Evolutionary conservation across 352 stramenopile species (phyloP).

Genomic region (Poterioochromonas sp.): DNA sequence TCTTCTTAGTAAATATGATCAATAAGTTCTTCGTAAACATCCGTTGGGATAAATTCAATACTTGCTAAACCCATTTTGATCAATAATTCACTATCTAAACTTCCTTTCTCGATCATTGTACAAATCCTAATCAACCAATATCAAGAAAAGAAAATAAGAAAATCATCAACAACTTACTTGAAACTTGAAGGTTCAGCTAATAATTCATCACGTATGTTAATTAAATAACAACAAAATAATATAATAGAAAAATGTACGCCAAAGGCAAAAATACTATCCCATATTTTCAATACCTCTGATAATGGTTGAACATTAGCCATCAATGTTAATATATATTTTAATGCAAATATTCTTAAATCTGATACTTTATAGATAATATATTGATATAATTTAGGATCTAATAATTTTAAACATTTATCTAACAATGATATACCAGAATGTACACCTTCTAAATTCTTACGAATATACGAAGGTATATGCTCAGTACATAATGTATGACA

Average conservation of each 20-base stretch:
- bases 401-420: background rate
- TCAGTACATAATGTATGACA: background rate
- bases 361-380: background rate
- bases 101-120: background rate
- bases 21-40: slow-evolving; percentile 1
- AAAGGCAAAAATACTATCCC: slow-evolving; percentile 32
- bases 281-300: background rate
- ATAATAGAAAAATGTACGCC: slow-evolving; percentile 18
- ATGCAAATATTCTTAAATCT: background rate
- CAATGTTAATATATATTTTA: background rate
- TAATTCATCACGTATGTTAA: background rate
- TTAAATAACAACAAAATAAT: background rate
- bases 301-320: slow-evolving; percentile 5
- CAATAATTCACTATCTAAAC: background rate
- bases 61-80: background rate
- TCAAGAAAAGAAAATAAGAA: background rate
- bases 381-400: slow-evolving; percentile 1
- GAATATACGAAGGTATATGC: background rate
- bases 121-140: background rate
- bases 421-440: background rate
- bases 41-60: background rate
- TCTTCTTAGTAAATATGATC: too few species aligned
- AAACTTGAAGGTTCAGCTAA: background rate
- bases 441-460: slow-evolving; percentile 6
- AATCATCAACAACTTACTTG: background rate